Conservation (phyloP, 768 basidiomycete species). For the Russula ochroleuca region DNA sequence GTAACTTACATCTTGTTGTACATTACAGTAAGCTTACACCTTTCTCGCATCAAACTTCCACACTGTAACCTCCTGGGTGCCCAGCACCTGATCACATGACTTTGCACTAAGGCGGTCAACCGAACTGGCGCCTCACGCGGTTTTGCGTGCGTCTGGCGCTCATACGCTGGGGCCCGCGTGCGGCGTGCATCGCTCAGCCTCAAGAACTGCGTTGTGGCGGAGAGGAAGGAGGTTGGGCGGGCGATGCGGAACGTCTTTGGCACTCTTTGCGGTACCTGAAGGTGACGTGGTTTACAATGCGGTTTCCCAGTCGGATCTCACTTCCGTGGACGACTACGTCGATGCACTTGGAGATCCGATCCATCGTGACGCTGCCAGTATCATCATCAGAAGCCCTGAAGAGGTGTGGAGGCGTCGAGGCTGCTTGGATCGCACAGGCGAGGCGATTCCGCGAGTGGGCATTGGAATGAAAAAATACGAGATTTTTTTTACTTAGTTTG, state of each 20-base stretch:
- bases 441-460: conserved; percentile 17
- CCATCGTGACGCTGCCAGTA: background rate
- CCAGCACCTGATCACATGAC: too few relatives aligned
- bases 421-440: conserved; percentile 13
- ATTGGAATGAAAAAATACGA: background rate
- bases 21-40: too few relatives aligned
- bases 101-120: too few relatives aligned
- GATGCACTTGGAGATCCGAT: conserved; percentile 34
- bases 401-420: conserved; percentile 21
- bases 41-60: too few relatives aligned
- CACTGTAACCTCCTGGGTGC: too few relatives aligned
- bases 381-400: conserved; percentile 11
- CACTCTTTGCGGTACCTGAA: conserved; percentile 29
- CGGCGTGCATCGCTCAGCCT: conserved; percentile 59
- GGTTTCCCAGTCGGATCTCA: background rate
- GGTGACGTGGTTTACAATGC: background rate
- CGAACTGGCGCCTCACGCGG: too few relatives aligned
- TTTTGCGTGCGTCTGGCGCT: too few relatives aligned
- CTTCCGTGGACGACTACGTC: conserved; percentile 10
- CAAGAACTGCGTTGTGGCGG: conserved; percentile 87
- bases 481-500: too few relatives aligned
- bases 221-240: conserved; percentile 64
- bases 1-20: too few relatives aligned
- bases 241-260: conserved; percentile 59
- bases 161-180: too few relatives aligned